Base-by-base conservation (phyloP, 2,329 filamentous ascomycete genomes). In the Neophaeococcomyces mojaviensis region DNA sequence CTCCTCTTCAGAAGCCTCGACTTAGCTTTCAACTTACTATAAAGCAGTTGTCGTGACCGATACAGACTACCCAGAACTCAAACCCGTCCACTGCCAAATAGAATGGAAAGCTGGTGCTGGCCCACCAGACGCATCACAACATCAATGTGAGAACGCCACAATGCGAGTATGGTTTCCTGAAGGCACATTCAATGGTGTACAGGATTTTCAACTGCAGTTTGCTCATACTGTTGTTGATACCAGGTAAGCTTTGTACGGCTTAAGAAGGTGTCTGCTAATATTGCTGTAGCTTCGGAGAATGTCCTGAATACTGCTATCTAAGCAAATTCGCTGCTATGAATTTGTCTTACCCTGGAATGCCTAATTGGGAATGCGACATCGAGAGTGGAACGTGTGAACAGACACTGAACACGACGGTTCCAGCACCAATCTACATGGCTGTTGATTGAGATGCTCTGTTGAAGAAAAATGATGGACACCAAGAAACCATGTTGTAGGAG, bases 21-120 rank as follows among this genome's bases (percentile, higher is more conserved):
- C 12, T 26, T 16, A 24, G 16, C 16, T 20, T 20, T 45, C 12
- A 50, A 35, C 31, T 37, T 46, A 30, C 24, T 9, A 7, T 8
- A 28, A 3, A 7, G 18, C 46, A 57, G 55, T 57, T 34, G 42
- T 49, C 39, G 54, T 57, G 44, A 45, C 31, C 20, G 55, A 57
- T 41, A 46, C 54, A 40, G 52, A 55, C 30, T 55, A 54, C 4
- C 51, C 50, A 5, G 46, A 54, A 8, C 33, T 50, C 30, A 46
- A 41, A 8, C 20, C 53, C 5, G 47, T 45, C 19, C 46, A 46
- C 40, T 57, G 55, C 44, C 47, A 44, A 22, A 45, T 55, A 32
- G 41, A 53, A 48, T 56, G 54, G 54, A 43, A 49, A 13, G 53
- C 50, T 13, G 52, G 52, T n/a, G 15, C 44, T 16, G 40, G 20